Percentiles rank a stretch among this genome's conserved stretches.
These are phyloP conservation scores for Kazachstania taianensis DNA, from an alignment of 805 yeast species.

Conservation along the genomic window DNA sequence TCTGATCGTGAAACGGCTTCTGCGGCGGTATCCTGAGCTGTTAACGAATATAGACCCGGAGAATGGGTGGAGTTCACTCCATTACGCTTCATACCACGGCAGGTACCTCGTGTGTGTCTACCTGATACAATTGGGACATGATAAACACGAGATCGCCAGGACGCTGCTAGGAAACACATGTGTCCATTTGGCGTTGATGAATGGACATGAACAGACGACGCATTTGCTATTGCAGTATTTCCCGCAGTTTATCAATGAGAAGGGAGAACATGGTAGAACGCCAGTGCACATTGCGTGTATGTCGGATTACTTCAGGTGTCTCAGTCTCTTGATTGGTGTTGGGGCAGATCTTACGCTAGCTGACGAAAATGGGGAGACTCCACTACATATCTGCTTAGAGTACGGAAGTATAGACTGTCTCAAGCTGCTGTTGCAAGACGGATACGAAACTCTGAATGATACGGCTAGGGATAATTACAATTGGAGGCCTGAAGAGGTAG, in stretches of 20 bases:
- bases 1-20: constrained; percentile 51
- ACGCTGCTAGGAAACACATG: constrained; percentile 54
- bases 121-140: constrained; percentile 49
- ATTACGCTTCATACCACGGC: constrained; percentile 70
- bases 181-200: constrained; percentile 56
- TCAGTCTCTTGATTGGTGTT: constrained; percentile 53
- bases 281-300: constrained; percentile 63
- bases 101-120: constrained; percentile 56
- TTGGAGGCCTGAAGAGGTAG: constrained; percentile 55
- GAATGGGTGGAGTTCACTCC: constrained; percentile 78
- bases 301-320: constrained; percentile 51
- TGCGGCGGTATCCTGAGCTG: constrained; percentile 60
- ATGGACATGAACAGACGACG: constrained; percentile 63
- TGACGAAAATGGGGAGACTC: constrained; percentile 70
- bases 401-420: constrained; percentile 53
- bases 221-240: constrained; percentile 62
- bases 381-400: constrained; percentile 74
- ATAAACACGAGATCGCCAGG: constrained; percentile 37
- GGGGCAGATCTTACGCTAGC: constrained; percentile 69
- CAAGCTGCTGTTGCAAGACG: constrained; percentile 37
- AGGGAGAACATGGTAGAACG: constrained; percentile 40
- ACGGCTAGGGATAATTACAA: constrained; percentile 47
- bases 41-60: constrained; percentile 56
- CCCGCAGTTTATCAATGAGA: constrained; percentile 41
- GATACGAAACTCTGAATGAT: constrained; percentile 32